Evolutionary conservation across 2,329 filamentous ascomycete genomes (phyloP), one percentile per base, ranked within the genome.

Genomic region (Exophiala lecanii-corni): DNA sequence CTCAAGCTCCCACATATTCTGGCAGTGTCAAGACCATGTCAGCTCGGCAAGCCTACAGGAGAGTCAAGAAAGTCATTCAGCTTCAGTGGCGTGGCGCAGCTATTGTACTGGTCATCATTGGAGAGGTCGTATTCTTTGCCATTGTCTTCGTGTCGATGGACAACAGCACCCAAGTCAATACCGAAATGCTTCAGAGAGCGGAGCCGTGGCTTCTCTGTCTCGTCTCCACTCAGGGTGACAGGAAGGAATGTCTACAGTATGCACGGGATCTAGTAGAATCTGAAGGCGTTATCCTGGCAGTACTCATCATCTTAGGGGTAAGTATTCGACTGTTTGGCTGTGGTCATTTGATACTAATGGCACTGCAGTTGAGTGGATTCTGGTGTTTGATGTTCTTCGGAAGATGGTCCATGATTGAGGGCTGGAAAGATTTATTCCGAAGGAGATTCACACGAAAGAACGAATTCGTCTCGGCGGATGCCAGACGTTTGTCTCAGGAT

Each of bases 71-170:
- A 54, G 89, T 97, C 13, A 77, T 98, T 26, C 81, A 86, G 61
- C 78, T 97, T 3, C 92, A 98, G 65, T 98, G 92, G 92, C 79
- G 91, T 55, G 91, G 89, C 33, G 91, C 96, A 47, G 79, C 81
- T 32, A 86, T 97, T 48, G 89, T 96, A 10, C 72, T 94, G 39
- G 84, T 96, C 61, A 94, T 97, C 55, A 78, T 96, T 45, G 78
- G 80, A 47, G 89, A 97, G 61, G 88, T 97, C 50, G 81, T 96
- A 57, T 95, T 95, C 73, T 96, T 97, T 66, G 83, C 89, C 2
- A 73, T 95, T 34, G 77, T 95, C 41, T 97, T 97, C 61, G 83
- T 97, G 36, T 86, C 87, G 61, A 78, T 95, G 59, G 86, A 94
- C 64, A 83, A 83, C 55, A 76, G 84, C 16, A 75, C 86, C 9